Percentiles rank a stretch among this genome's conserved stretches.
These are phyloP conservation scores for Yamadazyma blattariae DNA, from an alignment of 1,139 yeast species.

Conservation along the genomic window DNA sequence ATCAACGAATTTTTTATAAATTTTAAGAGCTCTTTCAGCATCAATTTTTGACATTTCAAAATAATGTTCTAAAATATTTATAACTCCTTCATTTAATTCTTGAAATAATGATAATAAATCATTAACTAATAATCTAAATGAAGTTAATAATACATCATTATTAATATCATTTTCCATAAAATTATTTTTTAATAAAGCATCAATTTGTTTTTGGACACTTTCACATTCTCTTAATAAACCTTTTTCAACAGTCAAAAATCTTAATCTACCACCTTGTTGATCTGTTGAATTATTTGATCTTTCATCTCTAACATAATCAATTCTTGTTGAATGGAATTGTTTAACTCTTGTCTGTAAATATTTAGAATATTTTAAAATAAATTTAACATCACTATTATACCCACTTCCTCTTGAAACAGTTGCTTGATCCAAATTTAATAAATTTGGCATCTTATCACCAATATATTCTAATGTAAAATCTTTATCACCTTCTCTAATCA, in stretches of 20 bases:
- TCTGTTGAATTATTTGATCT: constrained; percentile 41
- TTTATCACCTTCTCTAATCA: constrained; percentile 88
- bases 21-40: constrained; percentile 81
- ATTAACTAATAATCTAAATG: constrained; percentile 82
- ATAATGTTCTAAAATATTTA: constrained; percentile 86
- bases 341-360: constrained; percentile 68
- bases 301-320: constrained; percentile 80
- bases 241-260: constrained; percentile 66
- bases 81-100: constrained; percentile 90
- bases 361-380: constrained; percentile 65
- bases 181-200: constrained; percentile 68
- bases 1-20: constrained; percentile 82
- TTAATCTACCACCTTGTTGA: constrained; percentile 63
- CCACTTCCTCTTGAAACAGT: constrained; percentile 28
- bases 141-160: constrained; percentile 79
- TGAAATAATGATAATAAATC: constrained; percentile 85
- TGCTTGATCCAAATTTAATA: constrained; percentile 49
- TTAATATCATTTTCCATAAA: constrained; percentile 73
- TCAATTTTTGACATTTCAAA: constrained; percentile 87
- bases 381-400: constrained; percentile 54
- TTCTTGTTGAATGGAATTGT: constrained; percentile 60
- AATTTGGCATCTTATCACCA: constrained; percentile 49
- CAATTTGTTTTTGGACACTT: constrained; percentile 79
- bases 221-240: constrained; percentile 83
- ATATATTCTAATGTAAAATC: constrained; percentile 69